Base-by-base conservation (phyloP, 2,329 filamentous ascomycete genomes). In the Fusarium mexicanum region DNA sequence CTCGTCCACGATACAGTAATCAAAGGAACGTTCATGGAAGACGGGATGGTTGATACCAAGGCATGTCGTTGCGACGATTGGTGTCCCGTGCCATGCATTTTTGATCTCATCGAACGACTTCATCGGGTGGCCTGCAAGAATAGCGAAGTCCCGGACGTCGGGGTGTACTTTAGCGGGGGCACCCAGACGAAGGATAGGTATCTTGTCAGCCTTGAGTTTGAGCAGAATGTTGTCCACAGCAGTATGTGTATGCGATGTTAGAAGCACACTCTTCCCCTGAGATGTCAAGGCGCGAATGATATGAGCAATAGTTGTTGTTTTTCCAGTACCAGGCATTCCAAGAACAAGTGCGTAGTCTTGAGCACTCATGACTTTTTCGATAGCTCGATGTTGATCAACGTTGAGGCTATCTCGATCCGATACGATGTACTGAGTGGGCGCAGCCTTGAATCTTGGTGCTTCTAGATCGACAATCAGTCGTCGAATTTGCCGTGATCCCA, bases 1-100 rank as follows among this genome's bases (percentile, higher is more conserved):
- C 83, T 99, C 96, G 75, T 99, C 96, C 8, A 99, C 96, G 72
- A 99, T 98, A 80, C 96, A 99, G 80, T 98, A 98, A 83, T 99
- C 96, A 76, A 99, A 99, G 2, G 92, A 91, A 9, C 96, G 92
- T 79, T 96, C 93, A 64, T 90, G 92, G 84, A 99, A 98, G 14
- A 99, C 85, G 6, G 92, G 89, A 81, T 99, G 96, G 76, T 93
- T 96, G 80, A 98, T 94, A 6, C 95, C 94, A 33, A 99, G 88
- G 79, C 96, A 99, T 1, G 96, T 98, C 2, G 96, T 98, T 9
- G 96, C 96, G 7, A 99, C 96, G 35, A 99, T 91, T 3, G 93
- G 93, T 5, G 93, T 94, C 55, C 92, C 91, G 80, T 96, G 93
- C 90, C 96, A 98, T 1, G 93, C 92, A 64, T 90, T 88, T 72